Base-by-base conservation (phyloP, 169 alveolate species). In the Eimeria sp. region DNA sequence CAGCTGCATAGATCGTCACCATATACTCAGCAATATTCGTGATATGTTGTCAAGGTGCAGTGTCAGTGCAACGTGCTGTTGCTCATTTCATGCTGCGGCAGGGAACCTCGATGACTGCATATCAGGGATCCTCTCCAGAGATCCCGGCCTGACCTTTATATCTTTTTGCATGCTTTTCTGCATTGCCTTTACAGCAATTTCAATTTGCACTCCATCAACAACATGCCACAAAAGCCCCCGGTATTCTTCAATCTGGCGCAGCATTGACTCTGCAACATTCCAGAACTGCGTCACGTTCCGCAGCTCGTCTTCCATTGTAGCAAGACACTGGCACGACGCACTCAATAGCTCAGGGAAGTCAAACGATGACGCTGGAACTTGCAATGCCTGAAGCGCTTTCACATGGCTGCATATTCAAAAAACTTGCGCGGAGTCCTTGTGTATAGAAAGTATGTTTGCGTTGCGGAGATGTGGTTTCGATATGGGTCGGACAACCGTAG, bases 321-420 rank as follows among this genome's bases (percentile, higher is more conserved):
- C 49, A 25, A 99, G 97, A 58, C 97, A 96, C 95, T 97, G 98
- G 95, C 96, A 93, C 58, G 99, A 98, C 23, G 98, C 98, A n/a
- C 96, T 97, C 54, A 99, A 97, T 95, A 97, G 97, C 95, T 98
- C 99, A 52, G 99, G 99, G 97, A 97, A 98, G 77, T 98, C 99
- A 96, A 99, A 98, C 91, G 98, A 98, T 56, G 96, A 66, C 82
- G 99, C 98, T 52, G 98, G 98, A 83, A 97, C 98, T 64, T 98
- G 97, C 95, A 98, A 96, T 46, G 97, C 96, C 96, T 82, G 94
- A 30, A 56, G 40, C 91, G 40, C 33, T 54, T 82, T 16, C 72
- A 56, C 72, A 82, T 30, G 74, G 72, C 56, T 9, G 76, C 8
- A 52, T n/a, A 8, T 40, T 40, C 37, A 8, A n/a, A 30, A 30